Evolutionary conservation across 1,284 basidiomycete genomes (phyloP).

Genomic region (Singerocomus rubriflavus): DNA sequence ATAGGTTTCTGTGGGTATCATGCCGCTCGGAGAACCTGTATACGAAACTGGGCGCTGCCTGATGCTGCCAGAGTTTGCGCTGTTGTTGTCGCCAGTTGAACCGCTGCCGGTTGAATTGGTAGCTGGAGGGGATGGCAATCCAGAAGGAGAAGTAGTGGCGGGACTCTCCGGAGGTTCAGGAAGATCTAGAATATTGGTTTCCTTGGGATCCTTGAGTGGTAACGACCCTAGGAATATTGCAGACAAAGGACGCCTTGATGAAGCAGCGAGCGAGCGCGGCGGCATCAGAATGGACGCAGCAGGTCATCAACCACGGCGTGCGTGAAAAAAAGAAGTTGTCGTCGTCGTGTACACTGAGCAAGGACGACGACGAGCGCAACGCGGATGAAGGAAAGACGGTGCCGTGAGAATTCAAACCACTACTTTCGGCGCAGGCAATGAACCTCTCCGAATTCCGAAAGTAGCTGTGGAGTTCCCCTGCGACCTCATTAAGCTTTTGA

Average conservation of each 20-base stretch:
- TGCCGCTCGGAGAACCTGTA: conserved; percentile 24
- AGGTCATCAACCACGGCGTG: conserved; percentile 30
- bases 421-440: not conserved
- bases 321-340: conserved; percentile 8
- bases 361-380: conserved; percentile 24
- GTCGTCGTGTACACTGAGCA: conserved; percentile 29
- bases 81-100: conserved; percentile 61
- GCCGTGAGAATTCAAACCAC: conserved; percentile 25
- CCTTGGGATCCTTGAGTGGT: conserved; percentile 32
- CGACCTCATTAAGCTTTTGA: not conserved
- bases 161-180: conserved; percentile 67
- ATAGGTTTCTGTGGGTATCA: conserved; percentile 36
- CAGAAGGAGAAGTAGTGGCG: conserved; percentile 47
- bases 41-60: conserved; percentile 39
- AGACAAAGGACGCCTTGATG: conserved; percentile 37
- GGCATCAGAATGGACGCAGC: conserved; percentile 30
- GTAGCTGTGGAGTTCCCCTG: not conserved
- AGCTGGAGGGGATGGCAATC: conserved; percentile 73
- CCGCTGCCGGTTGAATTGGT: conserved; percentile 79
- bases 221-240: conserved; percentile 35
- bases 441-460: conserved; percentile 24
- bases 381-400: conserved; percentile 16
- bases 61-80: conserved; percentile 47
- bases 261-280: conserved; percentile 33
- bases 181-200: conserved; percentile 51